Evolutionary conservation across 805 yeast genomes (phyloP).

Genomic region (Alloascoidea hylecoeti): DNA sequence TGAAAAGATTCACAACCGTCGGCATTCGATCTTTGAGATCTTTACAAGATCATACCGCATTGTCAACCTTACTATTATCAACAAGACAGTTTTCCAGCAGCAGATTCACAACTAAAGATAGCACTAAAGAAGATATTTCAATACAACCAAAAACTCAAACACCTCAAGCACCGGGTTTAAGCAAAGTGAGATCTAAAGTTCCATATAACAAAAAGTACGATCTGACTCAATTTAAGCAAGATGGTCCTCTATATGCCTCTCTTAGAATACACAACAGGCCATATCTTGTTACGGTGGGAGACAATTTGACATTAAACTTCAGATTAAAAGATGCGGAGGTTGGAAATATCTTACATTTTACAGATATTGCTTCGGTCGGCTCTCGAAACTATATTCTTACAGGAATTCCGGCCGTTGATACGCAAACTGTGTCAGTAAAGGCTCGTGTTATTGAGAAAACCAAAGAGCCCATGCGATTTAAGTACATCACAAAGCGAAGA

Average conservation of each 20-base stretch:
- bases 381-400: slow-evolving; percentile 66
- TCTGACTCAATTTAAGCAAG: slow-evolving; percentile 48
- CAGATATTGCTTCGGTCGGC: slow-evolving; percentile 71
- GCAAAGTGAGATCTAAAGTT: no score
- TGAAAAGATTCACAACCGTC: no score
- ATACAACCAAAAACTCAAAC: no score
- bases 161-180: no score
- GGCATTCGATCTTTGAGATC: no score
- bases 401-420: slow-evolving; percentile 35
- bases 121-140: no score
- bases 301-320: slow-evolving; percentile 66
- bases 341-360: slow-evolving; percentile 69
- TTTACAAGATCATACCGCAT: no score
- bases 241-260: slow-evolving; percentile 65
- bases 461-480: slow-evolving; percentile 58
- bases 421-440: slow-evolving; percentile 39
- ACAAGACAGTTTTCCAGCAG: no score
- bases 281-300: slow-evolving; percentile 86
- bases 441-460: slow-evolving; percentile 85
- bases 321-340: slow-evolving; percentile 61
- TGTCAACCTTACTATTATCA: no score
- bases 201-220: slow-evolving; percentile 16
- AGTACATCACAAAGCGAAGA: slow-evolving; percentile 69
- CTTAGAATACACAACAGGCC: slow-evolving; percentile 73
- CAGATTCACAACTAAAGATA: no score